Evolutionary conservation across 176 grass and related monocot genomes (phyloP).

Genomic region (Triticum monococcum): DNA sequence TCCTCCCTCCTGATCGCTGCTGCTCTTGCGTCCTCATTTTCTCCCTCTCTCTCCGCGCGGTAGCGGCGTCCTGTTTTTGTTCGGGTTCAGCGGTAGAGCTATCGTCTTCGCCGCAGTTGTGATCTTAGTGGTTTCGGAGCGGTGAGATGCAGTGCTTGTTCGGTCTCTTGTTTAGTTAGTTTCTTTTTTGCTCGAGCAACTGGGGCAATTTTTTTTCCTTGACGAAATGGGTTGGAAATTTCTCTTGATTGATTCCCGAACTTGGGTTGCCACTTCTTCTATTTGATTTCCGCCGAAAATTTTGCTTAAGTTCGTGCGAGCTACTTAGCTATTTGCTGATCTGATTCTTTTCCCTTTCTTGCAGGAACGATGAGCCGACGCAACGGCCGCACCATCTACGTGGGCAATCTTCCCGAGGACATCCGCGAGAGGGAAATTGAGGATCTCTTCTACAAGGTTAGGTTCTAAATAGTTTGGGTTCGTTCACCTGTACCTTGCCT

Average conservation of each 20-base stretch:
- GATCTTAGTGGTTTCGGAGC: not conserved
- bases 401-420: constrained; percentile 87
- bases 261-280: not conserved
- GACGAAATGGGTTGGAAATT: not conserved
- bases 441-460: constrained; percentile 89
- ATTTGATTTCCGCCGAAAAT: not conserved
- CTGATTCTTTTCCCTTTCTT: not conserved
- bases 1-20: not conserved
- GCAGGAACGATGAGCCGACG: constrained; percentile 71
- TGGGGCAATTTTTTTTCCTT: too few species aligned
- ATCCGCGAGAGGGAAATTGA: constrained; percentile 80
- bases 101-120: not conserved
- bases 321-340: not conserved
- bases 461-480: not conserved
- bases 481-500: not conserved
- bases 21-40: not conserved
- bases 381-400: constrained; percentile 70
- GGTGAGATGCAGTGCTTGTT: not conserved
- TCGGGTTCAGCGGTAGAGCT: not conserved
- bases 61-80: not conserved
- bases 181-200: not conserved
- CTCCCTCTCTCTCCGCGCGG: not conserved
- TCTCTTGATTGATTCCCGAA: not conserved
- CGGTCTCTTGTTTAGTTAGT: not conserved
- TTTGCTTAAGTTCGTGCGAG: not conserved